A percentile compares a stretch with the other conserved stretches of the same genome.
Conservation (phyloP, 495 filamentous ascomycete species). For the Astrothelium macrocarpum region DNA sequence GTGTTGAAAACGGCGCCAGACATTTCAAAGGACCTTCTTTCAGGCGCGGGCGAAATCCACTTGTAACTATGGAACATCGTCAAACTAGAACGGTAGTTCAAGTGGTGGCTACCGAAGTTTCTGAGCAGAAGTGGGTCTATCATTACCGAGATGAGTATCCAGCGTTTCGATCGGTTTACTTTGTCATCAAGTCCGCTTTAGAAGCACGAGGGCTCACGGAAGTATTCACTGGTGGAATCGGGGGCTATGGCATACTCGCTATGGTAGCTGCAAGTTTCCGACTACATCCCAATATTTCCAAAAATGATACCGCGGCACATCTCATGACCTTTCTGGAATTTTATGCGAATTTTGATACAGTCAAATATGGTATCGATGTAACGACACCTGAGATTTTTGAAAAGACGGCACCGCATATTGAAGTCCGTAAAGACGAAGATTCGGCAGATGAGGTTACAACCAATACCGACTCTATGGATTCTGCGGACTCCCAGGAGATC, state of each 20-base stretch:
- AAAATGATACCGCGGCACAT: conserved; percentile 31
- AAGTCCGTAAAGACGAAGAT: background rate
- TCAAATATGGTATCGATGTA: conserved; percentile 32
- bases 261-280: conserved; percentile 43
- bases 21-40: background rate
- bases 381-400: background rate
- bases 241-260: conserved; percentile 43
- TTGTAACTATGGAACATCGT: conserved; percentile 31
- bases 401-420: background rate
- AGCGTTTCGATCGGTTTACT: conserved; percentile 40
- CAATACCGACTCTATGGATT: background rate
- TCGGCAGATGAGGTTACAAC: background rate
- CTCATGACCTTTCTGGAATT: conserved; percentile 44
- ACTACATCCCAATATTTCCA: background rate
- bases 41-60: conserved; percentile 20
- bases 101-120: conserved; percentile 34
- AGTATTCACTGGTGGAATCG: conserved; percentile 36
- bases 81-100: conserved; percentile 41
- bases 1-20: background rate
- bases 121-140: conserved; percentile 31
- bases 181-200: conserved; percentile 39
- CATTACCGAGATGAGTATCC: conserved; percentile 43
- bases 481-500: background rate
- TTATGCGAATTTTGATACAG: conserved; percentile 39
- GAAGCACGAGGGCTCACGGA: conserved; percentile 41